Conservation (phyloP, 148 eudicot genomes). For the Salicornia ramosissima region DNA sequence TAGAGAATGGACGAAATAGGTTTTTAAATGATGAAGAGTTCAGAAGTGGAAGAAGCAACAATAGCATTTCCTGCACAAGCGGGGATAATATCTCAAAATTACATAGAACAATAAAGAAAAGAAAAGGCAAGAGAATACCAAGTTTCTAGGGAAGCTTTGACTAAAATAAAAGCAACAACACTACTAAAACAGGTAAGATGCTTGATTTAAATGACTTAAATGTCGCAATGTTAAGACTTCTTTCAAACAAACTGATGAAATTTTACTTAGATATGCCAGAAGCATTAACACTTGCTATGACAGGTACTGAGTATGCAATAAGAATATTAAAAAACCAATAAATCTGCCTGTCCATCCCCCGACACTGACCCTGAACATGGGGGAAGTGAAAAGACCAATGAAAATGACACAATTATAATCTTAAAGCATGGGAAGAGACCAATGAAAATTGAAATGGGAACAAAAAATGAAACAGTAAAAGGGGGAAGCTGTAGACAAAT, state of each 20-base stretch:
- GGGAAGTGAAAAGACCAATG: too few species aligned
- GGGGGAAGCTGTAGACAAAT: too few species aligned
- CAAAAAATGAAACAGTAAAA: too few species aligned
- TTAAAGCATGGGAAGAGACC: too few species aligned
- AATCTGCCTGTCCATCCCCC: not conserved
- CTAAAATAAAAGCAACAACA: not conserved
- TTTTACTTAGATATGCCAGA: too few species aligned
- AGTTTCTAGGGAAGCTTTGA: not conserved
- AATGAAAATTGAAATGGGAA: too few species aligned
- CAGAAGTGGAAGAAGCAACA: constrained; percentile 94
- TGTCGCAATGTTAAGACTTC: not conserved
- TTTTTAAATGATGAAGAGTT: constrained; percentile 76
- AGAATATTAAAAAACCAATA: too few species aligned
- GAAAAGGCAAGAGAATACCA: not conserved
- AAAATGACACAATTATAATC: too few species aligned
- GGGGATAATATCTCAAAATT: constrained; percentile 5
- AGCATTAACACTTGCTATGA: too few species aligned
- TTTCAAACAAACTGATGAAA: not conserved
- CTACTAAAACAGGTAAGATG: not conserved
- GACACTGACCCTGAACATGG: not conserved
- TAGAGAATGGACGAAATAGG: constrained; percentile 79
- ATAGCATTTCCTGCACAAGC: constrained; percentile 79
- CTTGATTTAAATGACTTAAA: not conserved
- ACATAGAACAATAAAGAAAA: not conserved
- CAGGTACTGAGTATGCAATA: too few species aligned